Evolutionary conservation across 2,329 filamentous ascomycete species (phyloP), one percentile per base, ranked within the genome.

Genomic region (Neonectria hederae): DNA sequence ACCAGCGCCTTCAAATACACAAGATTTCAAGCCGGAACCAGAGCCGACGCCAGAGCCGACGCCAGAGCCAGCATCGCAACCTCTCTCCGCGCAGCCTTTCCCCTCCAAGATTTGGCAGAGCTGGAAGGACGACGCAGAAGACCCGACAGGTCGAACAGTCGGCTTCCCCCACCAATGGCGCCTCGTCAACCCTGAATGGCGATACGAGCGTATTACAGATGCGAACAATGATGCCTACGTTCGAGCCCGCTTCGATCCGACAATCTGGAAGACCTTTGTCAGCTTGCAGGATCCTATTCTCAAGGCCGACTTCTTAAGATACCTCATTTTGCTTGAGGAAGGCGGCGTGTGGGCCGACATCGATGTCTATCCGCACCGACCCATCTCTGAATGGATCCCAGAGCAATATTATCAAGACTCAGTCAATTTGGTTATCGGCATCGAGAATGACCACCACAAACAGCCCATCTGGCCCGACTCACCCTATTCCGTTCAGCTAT

Each of bases 261-360:
- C 86, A 10, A 76, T 86, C 8, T 82, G 84, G 1, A 80, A 83
- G 63, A 80, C 87, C 7, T 78, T 86, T 65, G 76, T 81, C 24
- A 78, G 81, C 5, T 70, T 88, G 46, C 82, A 84, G 0, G 75
- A 86, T 8, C 79, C 83, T 1, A 78, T 88, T 8, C 76, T 88
- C 21, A 87, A 87, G 72, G 86, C 86, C 56, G 86, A 88, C 75
- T 87, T 88, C 72, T 86, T 89, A 78, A 81, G 86, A 67, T 88
- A 89, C 72, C 78, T 88, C 45, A 87, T 89, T 45, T 78, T 92
- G 54, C 82, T 92, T 28, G 88, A 89, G 9, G 83, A 90, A 59
- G 90, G 90, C 45, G 90, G 90, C n/a, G 89, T 92, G 67, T 92
- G 92, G 76, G 84, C 83, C 52, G 86, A 88, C 70, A 92, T 92